These are phyloP conservation scores for Tremellales sp. DNA, from an alignment of 1,284 basidiomycete species.

Conservation along the genomic window DNA sequence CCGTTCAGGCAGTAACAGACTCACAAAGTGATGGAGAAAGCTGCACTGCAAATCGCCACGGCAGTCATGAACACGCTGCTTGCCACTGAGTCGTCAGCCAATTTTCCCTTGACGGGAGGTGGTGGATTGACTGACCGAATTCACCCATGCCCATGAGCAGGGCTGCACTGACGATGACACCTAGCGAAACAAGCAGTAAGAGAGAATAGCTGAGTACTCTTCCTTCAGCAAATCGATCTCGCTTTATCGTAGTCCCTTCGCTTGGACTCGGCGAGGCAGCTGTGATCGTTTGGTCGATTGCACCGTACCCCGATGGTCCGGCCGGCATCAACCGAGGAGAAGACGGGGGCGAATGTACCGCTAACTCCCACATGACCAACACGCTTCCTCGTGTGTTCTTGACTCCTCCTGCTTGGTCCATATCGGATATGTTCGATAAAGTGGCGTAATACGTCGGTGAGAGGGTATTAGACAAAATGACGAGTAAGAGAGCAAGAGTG, in stretches of 20 bases:
- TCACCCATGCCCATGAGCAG: slow-evolving; percentile 12
- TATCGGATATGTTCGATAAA: slow-evolving; percentile 1
- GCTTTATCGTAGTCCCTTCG: background rate
- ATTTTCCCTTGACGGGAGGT: background rate
- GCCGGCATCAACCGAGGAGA: slow-evolving; percentile 8
- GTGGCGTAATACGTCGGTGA: slow-evolving; percentile 16
- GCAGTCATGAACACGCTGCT: slow-evolving; percentile 18
- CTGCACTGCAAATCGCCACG: slow-evolving; percentile 9
- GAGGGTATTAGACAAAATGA: slow-evolving; percentile 28
- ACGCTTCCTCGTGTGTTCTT: slow-evolving; percentile 9
- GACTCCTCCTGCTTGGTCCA: slow-evolving; percentile 3
- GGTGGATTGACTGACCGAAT: slow-evolving; percentile 18
- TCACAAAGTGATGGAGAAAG: slow-evolving; percentile 22
- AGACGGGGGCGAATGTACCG: slow-evolving; percentile 22
- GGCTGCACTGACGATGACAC: slow-evolving; percentile 11
- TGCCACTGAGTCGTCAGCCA: slow-evolving; percentile 1
- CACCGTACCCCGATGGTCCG: background rate
- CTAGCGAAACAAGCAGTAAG: slow-evolving; percentile 20
- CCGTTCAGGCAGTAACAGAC: slow-evolving; percentile 1
- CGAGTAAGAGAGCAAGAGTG: slow-evolving; percentile 26
- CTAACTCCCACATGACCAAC: slow-evolving; percentile 44
- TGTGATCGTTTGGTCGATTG: background rate
- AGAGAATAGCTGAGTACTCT: slow-evolving; percentile 24
- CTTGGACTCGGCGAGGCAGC: background rate
- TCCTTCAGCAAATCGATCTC: slow-evolving; percentile 32